Percentiles rank a stretch among this genome's conserved stretches.
These are phyloP conservation scores for Stropharia rugosoannulata DNA, from an alignment of 768 basidiomycete genomes.

Conservation along the genomic window DNA sequence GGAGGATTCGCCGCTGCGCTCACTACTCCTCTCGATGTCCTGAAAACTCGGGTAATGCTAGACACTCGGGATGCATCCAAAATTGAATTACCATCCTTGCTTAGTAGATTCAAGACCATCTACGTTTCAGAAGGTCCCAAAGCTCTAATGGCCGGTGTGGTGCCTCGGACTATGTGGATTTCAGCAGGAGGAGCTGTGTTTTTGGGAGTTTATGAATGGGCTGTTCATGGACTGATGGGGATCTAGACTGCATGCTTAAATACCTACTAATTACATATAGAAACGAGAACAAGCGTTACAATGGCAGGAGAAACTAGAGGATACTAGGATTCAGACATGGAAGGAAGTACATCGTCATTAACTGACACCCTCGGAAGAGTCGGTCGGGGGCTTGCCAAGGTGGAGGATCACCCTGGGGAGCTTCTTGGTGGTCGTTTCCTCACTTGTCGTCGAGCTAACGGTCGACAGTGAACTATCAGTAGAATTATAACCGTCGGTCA, in stretches of 20 bases:
- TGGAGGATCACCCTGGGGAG: conserved; percentile 56
- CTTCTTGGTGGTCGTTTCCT: conserved; percentile 33
- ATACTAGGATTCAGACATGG: not conserved
- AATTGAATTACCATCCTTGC: conserved; percentile 52
- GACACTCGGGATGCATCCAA: conserved; percentile 63
- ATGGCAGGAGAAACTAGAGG: not conserved
- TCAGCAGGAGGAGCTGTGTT: conserved; percentile 96
- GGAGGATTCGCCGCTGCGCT: conserved; percentile 87
- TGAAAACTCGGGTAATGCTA: conserved; percentile 97
- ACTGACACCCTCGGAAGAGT: not conserved
- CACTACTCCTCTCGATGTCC: conserved; percentile 94
- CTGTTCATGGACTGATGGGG: conserved; percentile 49
- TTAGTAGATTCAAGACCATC: conserved; percentile 61
- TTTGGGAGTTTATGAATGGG: conserved; percentile 94
- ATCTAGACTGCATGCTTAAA: conserved; percentile 38
- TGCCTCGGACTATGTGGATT: conserved; percentile 95
- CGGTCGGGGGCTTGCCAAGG: conserved; percentile 43
- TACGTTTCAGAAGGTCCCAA: conserved; percentile 65
- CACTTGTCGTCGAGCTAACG: conserved; percentile 14
- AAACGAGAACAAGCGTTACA: not conserved
- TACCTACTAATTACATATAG: conserved; percentile 32
- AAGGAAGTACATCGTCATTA: not conserved
- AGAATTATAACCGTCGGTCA: conserved; percentile 8
- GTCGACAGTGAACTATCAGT: conserved; percentile 15
- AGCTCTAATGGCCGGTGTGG: conserved; percentile 83